phyloP scores from a whole-genome alignment of 140 eudicot species.

The Erigeron philadelphicus region DNA sequence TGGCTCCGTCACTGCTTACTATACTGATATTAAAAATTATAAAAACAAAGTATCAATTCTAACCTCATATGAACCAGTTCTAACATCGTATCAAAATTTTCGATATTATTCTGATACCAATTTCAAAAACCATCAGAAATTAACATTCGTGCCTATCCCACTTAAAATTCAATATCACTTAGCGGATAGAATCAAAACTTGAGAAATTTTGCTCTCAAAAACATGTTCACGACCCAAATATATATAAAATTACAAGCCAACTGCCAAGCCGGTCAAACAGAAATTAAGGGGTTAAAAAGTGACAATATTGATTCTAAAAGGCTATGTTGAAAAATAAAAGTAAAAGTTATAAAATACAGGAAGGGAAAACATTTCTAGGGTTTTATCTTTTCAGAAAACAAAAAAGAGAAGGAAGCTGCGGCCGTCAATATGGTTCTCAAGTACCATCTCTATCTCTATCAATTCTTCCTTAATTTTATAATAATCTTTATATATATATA shows the following conservation, averaged over 20 bases:
- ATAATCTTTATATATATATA: background rate
- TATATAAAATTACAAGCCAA: background rate
- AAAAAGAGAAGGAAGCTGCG: slow-evolving; percentile 19
- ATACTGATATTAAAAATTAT: no score
- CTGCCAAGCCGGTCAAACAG: no score
- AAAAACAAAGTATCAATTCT: no score
- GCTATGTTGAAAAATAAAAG: background rate
- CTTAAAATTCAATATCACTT: no score
- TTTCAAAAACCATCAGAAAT: no score
- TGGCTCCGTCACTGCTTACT: no score
- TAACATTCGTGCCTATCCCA: no score
- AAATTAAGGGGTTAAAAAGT: background rate
- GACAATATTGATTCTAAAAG: background rate
- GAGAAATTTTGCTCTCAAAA: no score
- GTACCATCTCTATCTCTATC: slow-evolving; percentile 21
- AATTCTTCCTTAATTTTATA: background rate
- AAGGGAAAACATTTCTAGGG: slow-evolving; percentile 2
- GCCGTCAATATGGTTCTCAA: slow-evolving; percentile 44
- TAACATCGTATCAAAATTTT: no score
- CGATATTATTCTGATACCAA: no score
- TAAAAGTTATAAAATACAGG: background rate
- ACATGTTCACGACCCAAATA: background rate
- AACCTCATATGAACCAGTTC: no score
- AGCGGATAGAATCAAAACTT: no score
- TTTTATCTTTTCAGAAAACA: slow-evolving; percentile 13